Evolutionary conservation across 192 early-diverging fungal genomes (phyloP), one percentile per base, ranked within the genome.

Genomic region (Backusella tuberculispora): DNA sequence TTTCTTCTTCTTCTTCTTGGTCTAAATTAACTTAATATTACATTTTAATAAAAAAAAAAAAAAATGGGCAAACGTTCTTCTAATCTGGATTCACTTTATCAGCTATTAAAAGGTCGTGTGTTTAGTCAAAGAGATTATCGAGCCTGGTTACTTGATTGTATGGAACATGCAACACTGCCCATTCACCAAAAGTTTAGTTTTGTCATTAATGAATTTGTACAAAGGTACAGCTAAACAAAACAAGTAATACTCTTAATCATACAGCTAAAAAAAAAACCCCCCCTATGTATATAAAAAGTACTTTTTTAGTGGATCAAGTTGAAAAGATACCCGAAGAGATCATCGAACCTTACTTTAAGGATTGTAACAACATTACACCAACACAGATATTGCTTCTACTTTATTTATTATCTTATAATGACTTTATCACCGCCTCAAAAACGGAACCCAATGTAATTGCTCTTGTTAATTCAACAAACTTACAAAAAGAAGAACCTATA

Each of bases 351-450:
- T 71, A 71, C 19, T 56, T 74, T 42, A 34, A 76, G 5, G 46
- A 53, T 9, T 24, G 72, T 24, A 56, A 24, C 41, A 4, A 60
- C 48, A 63, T 75, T 13, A 69, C 80, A 12, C 74, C 83, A 6
- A 47, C 70, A 1, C 80, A 84, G 43, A 44, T 79, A 15, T 21
- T 84, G 4, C 45, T 84, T 45, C 37, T 74, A 34, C 68, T 82
- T 9, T 84, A 84, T 69, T 63, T 81, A 14, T 60, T 84, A 17
- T 50, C 69, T 10, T 81, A 72, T 53, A 81, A 84, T 53, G 69
- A 73, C 50, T 29, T 42, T 29, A 76, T 81, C 42, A 63, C 69
- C 50, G 73, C 67, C 0, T 48, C 40, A 34, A 69, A 53, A 40
- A 74, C 67, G 2, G 74, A 79, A 29, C 72, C 78, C 15, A 69